Evolutionary conservation across 2,329 filamentous ascomycete species (phyloP).

Genomic region (Aspergillaceae sp.): DNA sequence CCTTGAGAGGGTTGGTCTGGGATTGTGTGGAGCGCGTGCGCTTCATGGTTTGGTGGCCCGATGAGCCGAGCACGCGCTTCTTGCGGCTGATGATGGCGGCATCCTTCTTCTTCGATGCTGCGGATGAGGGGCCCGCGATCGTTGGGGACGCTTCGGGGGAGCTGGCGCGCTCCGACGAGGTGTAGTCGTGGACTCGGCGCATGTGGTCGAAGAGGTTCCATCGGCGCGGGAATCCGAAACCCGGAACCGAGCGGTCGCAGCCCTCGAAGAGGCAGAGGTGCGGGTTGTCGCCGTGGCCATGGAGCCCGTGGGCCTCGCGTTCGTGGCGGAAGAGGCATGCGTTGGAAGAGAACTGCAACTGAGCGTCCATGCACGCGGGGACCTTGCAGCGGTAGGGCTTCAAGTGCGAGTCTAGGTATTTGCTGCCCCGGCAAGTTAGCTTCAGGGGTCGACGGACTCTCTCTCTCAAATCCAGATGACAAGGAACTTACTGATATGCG

Average conservation of each 20-base stretch:
- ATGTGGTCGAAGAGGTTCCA: constrained; percentile 98
- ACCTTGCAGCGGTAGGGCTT: constrained; percentile 95
- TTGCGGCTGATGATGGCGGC: constrained; percentile 31
- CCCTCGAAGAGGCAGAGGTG: constrained; percentile 81
- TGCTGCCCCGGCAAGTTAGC: too few relatives aligned
- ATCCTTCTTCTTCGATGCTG: constrained; percentile 32
- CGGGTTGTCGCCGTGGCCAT: constrained; percentile 87
- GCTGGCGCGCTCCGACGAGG: constrained; percentile 34
- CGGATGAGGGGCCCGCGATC: constrained; percentile 15
- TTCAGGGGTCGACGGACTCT: too few relatives aligned
- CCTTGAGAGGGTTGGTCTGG: constrained; percentile 27
- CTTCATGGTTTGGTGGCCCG: constrained; percentile 34
- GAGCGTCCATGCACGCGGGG: constrained; percentile 69
- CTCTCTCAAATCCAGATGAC: too few relatives aligned
- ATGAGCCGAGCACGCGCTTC: constrained; percentile 30
- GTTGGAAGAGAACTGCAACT: constrained; percentile 90
- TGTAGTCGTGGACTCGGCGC: constrained; percentile 76
- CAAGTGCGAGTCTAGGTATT: constrained; percentile 92
- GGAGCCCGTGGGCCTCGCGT: constrained; percentile 90
- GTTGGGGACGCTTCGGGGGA: constrained; percentile 33
- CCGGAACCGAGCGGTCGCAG: constrained; percentile 72
- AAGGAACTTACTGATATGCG: constrained; percentile 81
- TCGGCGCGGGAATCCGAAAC: constrained; percentile 84
- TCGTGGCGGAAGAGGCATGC: constrained; percentile 91
- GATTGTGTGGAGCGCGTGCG: constrained; percentile 33